Evolutionary conservation across 139 green algal species (phyloP).

Genomic region (Zygnema cylindricum): DNA sequence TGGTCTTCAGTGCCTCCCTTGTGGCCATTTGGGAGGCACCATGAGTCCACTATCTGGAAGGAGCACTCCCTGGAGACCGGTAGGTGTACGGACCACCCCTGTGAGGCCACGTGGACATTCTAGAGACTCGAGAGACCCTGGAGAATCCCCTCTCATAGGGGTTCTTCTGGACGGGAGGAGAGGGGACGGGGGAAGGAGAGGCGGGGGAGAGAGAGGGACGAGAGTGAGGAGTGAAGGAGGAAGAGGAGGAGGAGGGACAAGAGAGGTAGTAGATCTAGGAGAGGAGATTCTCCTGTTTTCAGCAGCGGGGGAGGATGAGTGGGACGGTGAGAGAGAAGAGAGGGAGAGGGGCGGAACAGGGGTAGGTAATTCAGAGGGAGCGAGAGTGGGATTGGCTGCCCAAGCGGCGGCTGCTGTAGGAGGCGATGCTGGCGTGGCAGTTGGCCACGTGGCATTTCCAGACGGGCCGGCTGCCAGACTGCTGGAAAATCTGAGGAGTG

Average conservation of each 20-base stretch:
- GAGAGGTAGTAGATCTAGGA: background rate
- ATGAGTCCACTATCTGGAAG: background rate
- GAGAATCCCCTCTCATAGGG: background rate
- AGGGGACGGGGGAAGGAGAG: background rate
- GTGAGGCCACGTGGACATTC: too few species aligned
- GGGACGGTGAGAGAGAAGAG: background rate
- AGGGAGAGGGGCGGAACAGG: background rate
- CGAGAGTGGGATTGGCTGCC: background rate
- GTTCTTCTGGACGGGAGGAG: background rate
- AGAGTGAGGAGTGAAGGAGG: background rate
- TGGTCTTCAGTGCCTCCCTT: background rate
- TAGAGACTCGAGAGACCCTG: background rate
- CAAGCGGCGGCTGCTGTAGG: background rate
- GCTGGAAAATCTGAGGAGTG: background rate
- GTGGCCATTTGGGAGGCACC: background rate
- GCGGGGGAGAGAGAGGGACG: background rate
- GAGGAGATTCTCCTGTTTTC: too few species aligned
- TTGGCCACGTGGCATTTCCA: background rate
- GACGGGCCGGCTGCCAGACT: background rate
- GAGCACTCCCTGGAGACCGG: background rate
- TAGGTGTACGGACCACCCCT: background rate
- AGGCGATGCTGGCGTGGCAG: background rate
- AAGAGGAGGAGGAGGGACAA: background rate
- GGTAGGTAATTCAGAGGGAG: background rate
- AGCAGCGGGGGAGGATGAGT: too few species aligned